Evolutionary conservation across 2,329 filamentous ascomycete genomes (phyloP).

Genomic region (Aspergillus fijiensis): DNA sequence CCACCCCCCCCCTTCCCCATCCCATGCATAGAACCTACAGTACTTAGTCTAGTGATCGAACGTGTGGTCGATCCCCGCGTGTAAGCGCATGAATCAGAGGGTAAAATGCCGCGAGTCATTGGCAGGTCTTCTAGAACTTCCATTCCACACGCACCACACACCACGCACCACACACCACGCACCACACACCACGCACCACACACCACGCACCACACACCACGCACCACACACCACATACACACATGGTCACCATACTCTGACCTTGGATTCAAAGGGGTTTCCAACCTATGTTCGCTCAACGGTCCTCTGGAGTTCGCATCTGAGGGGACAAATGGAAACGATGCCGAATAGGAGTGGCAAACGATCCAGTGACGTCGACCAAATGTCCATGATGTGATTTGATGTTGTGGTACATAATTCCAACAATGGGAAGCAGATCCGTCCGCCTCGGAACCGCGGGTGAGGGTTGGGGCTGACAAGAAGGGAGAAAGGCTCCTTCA

Average conservation of each 20-base stretch:
- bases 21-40: not conserved
- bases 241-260: too few species aligned
- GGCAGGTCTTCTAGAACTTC: slow-evolving; percentile 12
- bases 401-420: not conserved
- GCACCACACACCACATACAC: not conserved
- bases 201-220: not conserved
- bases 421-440: not conserved
- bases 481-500: not conserved
- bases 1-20: not conserved
- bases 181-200: not conserved
- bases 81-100: not conserved
- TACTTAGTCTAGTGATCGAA: not conserved
- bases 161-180: not conserved
- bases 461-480: not conserved
- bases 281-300: too few species aligned
- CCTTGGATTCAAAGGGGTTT: too few species aligned
- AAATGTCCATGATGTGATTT: not conserved
- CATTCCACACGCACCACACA: not conserved
- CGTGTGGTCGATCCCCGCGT: not conserved
- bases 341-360: not conserved
- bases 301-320: too few species aligned
- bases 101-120: not conserved
- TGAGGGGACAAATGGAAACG: too few species aligned
- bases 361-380: not conserved
- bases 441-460: not conserved